Conservation (phyloP, 805 yeast genomes). For the Teunomyces tritomae region DNA sequence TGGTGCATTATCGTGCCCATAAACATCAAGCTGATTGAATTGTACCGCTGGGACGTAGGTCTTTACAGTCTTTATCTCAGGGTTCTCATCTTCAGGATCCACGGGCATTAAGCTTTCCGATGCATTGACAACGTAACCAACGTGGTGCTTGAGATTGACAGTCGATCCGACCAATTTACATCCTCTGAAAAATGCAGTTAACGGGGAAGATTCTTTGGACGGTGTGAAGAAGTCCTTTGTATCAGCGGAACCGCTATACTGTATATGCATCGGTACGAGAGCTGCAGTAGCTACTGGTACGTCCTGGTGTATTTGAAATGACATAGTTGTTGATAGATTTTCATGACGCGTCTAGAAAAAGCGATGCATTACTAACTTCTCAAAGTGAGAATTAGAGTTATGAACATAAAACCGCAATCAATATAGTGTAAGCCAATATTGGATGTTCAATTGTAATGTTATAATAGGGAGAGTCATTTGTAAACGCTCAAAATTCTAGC, state of each 20-base stretch:
- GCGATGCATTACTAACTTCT: too few relatives aligned
- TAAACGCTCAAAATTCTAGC: too few relatives aligned
- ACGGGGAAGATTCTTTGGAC: conserved; percentile 20
- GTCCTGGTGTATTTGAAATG: conserved; percentile 6
- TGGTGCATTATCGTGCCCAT: conserved; percentile 29
- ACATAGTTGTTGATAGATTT: conserved; percentile 4
- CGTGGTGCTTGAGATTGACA: conserved; percentile 13
- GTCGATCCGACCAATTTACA: conserved; percentile 28
- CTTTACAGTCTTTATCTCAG: conserved; percentile 17
- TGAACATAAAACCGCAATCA: too few relatives aligned
- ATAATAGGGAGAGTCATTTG: too few relatives aligned
- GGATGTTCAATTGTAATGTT: too few relatives aligned
- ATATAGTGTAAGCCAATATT: too few relatives aligned
- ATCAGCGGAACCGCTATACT: conserved; percentile 28
- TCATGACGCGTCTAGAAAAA: neutral
- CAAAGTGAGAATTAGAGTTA: too few relatives aligned
- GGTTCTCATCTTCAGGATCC: conserved; percentile 9
- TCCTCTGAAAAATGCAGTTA: conserved; percentile 34
- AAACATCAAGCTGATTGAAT: conserved; percentile 19
- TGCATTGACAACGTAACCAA: conserved; percentile 27
- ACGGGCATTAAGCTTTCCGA: conserved; percentile 10
- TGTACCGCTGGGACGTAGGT: conserved; percentile 18
- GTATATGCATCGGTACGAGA: conserved; percentile 14
- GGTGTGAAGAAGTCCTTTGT: conserved; percentile 31
- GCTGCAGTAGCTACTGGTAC: conserved; percentile 9